Conservation (phyloP, 345 rosid genomes). For the Moricandia moricandioides region DNA sequence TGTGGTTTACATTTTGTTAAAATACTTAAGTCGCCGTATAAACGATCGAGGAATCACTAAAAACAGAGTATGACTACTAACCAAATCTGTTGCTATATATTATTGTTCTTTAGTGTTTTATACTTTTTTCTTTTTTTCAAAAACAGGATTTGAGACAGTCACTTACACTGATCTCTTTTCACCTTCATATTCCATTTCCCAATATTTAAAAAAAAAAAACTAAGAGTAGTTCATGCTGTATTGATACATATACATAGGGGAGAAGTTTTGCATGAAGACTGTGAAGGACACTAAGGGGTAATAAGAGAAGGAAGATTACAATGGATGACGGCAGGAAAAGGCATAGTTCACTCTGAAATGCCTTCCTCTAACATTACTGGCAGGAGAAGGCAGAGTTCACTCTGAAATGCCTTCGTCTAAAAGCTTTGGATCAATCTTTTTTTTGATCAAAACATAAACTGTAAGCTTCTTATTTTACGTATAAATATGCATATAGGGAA, state of each 20-base stretch:
- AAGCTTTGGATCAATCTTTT: constrained; percentile 89
- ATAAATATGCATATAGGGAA: neutral
- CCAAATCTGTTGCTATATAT: neutral
- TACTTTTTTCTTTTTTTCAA: neutral
- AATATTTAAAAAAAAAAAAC: neutral
- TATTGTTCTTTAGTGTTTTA: neutral
- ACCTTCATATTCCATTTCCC: neutral
- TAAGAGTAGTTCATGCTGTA: neutral
- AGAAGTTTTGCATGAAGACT: constrained; percentile 72
- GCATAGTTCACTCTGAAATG: constrained; percentile 95
- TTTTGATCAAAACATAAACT: constrained; percentile 55
- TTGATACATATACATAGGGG: constrained; percentile 40
- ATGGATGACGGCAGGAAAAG: constrained; percentile 98
- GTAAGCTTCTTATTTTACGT: constrained; percentile 39
- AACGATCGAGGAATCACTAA: neutral
- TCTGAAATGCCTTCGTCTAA: no score
- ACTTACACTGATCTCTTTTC: constrained; percentile 46
- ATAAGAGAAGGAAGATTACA: constrained; percentile 80
- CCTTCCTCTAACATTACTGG: constrained; percentile 69
- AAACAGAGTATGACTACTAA: neutral
- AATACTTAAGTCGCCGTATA: neutral
- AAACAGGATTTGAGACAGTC: constrained; percentile 92
- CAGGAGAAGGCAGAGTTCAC: no score
- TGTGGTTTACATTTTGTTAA: neutral
- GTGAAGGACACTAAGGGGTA: constrained; percentile 83